Base-by-base conservation (phyloP, 1,284 basidiomycete genomes). In the Tilletiaria anomala region DNA sequence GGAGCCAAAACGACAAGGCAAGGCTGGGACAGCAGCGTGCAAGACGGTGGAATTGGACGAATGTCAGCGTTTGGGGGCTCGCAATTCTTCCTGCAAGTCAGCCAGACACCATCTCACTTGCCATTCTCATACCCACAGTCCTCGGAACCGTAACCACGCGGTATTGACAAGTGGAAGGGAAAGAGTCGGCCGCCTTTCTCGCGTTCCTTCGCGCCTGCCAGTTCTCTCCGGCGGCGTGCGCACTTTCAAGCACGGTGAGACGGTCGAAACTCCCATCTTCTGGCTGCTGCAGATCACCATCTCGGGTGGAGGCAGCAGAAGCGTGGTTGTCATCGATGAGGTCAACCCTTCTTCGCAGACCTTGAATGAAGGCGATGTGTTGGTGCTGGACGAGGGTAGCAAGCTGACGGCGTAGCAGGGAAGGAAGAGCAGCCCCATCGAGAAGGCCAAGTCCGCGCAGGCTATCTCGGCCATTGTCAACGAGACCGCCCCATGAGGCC, bases 21-120 rank as follows among this genome's bases (percentile, higher is more conserved):
- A 79, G 56, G 76, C 76, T 12, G 76, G 74, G 3, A 77, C 35
- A 4, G 77, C 76, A 2, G 77, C 77, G 1, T 79, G 77, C 63
- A 79, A 78, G 69, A 76, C 77, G 2, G 76, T 78, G 12, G 78
- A 79, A 55, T 68, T 79, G 2, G 78, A 79, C 45, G 78, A 79
- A 53, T 71, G 77, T 78, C 37, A 78, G 4, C 68, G 73, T 31
- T 76, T 75, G 8, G n/a, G n/a, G n/a, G n/a, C n/a, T n/a, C n/a
- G n/a, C n/a, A n/a, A n/a, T n/a, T n/a, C n/a, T n/a, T n/a, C n/a
- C n/a, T n/a, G n/a, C n/a, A n/a, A n/a, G n/a, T n/a, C n/a, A n/a
- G n/a, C n/a, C n/a, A n/a, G n/a, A n/a, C n/a, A n/a, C n/a, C n/a
- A n/a, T n/a, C n/a, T n/a, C n/a, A n/a, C n/a, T n/a, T n/a, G n/a